Percentiles rank a stretch among this genome's conserved stretches.
Evolutionary conservation across 257 asterid species (phyloP).

Genomic region (Nicotiana undulata): DNA sequence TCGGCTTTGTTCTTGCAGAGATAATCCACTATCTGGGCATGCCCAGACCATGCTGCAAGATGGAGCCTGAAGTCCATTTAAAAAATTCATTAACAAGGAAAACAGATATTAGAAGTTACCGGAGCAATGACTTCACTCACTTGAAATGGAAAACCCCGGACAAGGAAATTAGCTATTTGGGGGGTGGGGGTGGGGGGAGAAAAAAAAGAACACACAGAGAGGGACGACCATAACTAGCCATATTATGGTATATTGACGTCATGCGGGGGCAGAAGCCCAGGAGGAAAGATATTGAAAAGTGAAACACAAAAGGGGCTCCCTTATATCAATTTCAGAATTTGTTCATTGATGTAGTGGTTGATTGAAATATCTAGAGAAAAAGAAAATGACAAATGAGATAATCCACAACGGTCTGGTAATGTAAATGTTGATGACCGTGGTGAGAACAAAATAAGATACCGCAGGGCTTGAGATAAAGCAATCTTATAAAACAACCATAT

Average conservation of each 20-base stretch:
- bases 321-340: too few relatives aligned
- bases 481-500: too few relatives aligned
- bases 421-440: neutral
- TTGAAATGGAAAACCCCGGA: constrained; percentile 1
- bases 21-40: constrained; percentile 57
- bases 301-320: neutral
- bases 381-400: neutral
- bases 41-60: constrained; percentile 97
- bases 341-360: neutral
- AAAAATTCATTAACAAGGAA: constrained; percentile 9
- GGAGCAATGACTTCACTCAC: neutral
- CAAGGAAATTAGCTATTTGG: neutral
- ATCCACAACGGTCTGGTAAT: neutral
- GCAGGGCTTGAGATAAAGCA: too few relatives aligned
- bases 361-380: neutral
- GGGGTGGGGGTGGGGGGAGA: too few relatives aligned
- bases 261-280: neutral
- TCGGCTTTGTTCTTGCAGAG: constrained; percentile 88
- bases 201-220: neutral
- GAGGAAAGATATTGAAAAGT: neutral
- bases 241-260: neutral
- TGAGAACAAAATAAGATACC: neutral
- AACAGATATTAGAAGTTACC: neutral
- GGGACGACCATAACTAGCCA: neutral
- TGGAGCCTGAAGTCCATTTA: constrained; percentile 53